phyloP scores from a whole-genome alignment of 495 filamentous ascomycete species.

The Lasiosphaeris hirsuta region DNA sequence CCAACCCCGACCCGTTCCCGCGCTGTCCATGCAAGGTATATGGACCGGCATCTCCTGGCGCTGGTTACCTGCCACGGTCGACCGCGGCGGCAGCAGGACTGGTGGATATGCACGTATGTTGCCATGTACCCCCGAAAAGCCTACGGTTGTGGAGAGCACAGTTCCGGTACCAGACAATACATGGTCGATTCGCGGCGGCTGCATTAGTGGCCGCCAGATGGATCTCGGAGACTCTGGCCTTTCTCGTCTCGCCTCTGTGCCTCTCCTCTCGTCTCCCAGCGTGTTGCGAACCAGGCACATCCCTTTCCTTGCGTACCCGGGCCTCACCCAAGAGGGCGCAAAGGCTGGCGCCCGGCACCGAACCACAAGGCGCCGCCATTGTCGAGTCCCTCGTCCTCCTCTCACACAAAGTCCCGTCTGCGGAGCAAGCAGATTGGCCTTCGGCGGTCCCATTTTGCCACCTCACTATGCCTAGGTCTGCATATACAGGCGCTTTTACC shows the following conservation, averaged over 20 bases:
- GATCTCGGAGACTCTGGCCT: constrained; percentile 33
- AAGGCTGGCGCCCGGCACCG: constrained; percentile 28
- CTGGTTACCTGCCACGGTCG: constrained; percentile 21
- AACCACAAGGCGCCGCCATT: constrained; percentile 17
- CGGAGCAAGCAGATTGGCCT: constrained; percentile 37
- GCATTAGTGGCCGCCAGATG: constrained; percentile 55
- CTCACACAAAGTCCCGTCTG: constrained; percentile 14
- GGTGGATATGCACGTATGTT: constrained; percentile 38
- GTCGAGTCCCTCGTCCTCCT: constrained; percentile 20
- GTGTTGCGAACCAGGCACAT: constrained; percentile 37
- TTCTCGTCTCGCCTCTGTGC: constrained; percentile 17
- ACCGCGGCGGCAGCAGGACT: constrained; percentile 28
- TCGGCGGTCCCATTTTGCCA: constrained; percentile 43
- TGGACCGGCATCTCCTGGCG: constrained; percentile 32
- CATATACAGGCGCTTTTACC: constrained; percentile 40
- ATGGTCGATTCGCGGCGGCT: constrained; percentile 32
- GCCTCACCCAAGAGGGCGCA: constrained; percentile 16
- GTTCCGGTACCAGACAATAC: constrained; percentile 29
- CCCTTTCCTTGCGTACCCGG: constrained; percentile 29
- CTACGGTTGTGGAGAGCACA: constrained; percentile 16
- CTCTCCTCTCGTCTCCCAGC: constrained; percentile 7
- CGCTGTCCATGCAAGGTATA: constrained; percentile 38
- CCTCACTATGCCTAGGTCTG: constrained; percentile 41
- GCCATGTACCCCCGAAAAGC: constrained; percentile 31
- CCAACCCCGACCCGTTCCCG: constrained; percentile 16